Evolutionary conservation across 805 yeast species (phyloP).

Genomic region (Zygosaccharomyces kombuchaensis): DNA sequence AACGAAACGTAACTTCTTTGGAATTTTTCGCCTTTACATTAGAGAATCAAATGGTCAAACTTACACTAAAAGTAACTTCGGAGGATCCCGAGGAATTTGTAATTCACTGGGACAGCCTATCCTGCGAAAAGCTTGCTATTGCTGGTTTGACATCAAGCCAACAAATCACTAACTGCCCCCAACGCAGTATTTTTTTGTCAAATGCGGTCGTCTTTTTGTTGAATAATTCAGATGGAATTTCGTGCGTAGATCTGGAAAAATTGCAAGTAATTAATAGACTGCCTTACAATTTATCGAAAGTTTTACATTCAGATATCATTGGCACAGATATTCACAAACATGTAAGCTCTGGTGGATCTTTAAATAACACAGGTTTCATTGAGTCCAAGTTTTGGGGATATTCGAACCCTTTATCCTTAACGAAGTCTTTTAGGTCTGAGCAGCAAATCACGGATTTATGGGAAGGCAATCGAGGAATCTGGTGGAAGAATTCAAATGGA

Average conservation of each 20-base stretch:
- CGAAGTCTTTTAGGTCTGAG: not conserved
- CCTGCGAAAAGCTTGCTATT: not conserved
- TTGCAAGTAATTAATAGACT: not conserved
- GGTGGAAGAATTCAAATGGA: constrained; percentile 14
- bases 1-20: constrained; percentile 5
- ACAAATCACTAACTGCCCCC: not conserved
- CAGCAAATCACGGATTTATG: constrained; percentile 5
- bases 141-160: not conserved
- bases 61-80: constrained; percentile 5
- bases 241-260: constrained; percentile 3
- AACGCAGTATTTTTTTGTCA: not conserved
- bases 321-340: constrained; percentile 9
- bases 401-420: constrained; percentile 2
- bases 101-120: constrained; percentile 9
- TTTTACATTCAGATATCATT: constrained; percentile 9
- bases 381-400: constrained; percentile 10
- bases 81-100: constrained; percentile 12
- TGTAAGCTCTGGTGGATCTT: constrained; percentile 14
- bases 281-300: constrained; percentile 2
- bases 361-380: constrained; percentile 13
- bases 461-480: constrained; percentile 12
- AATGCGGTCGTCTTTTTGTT: not conserved
- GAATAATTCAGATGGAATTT: not conserved
- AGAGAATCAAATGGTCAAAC: constrained; percentile 1
- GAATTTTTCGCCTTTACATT: constrained; percentile 8